A percentile compares a stretch with the other conserved stretches of the same genome.
Conservation (phyloP, 2,329 filamentous ascomycete genomes). For the Scytalidium lignicola region DNA sequence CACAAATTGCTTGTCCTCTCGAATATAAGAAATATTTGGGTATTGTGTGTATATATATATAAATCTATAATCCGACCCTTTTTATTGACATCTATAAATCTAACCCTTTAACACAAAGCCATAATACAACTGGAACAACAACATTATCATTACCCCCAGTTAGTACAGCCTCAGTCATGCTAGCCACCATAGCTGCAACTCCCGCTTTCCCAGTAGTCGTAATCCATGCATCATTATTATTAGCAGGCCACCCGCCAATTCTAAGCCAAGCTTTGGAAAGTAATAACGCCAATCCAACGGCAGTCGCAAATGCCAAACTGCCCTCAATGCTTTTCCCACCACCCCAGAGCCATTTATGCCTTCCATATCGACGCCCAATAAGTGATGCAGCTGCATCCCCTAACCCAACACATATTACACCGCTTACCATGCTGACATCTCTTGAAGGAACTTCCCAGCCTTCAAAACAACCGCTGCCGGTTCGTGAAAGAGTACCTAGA, state of each 20-base stretch:
- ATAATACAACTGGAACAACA: conserved; percentile 86
- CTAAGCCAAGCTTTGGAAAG: conserved; percentile 69
- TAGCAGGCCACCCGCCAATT: conserved; percentile 71
- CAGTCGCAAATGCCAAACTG: conserved; percentile 71
- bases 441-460: conserved; percentile 73
- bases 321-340: conserved; percentile 95
- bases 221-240: conserved; percentile 69
- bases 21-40: too few relatives aligned
- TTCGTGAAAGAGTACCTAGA: conserved; percentile 62
- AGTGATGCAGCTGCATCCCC: conserved; percentile 91
- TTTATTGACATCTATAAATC: conserved; percentile 20
- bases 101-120: conserved; percentile 81
- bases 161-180: conserved; percentile 88
- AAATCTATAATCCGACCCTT: background rate
- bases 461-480: conserved; percentile 46
- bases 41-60: background rate
- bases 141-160: conserved; percentile 99
- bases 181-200: conserved; percentile 73
- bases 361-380: conserved; percentile 80
- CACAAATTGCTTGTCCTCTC: too few relatives aligned
- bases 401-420: conserved; percentile 90
- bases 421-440: conserved; percentile 85
- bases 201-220: conserved; percentile 64
- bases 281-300: conserved; percentile 71
- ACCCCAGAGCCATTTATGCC: conserved; percentile 91